These are phyloP conservation scores for Paramecium octaurelia DNA, from an alignment of 73 alveolate genomes.

Conservation along the genomic window DNA sequence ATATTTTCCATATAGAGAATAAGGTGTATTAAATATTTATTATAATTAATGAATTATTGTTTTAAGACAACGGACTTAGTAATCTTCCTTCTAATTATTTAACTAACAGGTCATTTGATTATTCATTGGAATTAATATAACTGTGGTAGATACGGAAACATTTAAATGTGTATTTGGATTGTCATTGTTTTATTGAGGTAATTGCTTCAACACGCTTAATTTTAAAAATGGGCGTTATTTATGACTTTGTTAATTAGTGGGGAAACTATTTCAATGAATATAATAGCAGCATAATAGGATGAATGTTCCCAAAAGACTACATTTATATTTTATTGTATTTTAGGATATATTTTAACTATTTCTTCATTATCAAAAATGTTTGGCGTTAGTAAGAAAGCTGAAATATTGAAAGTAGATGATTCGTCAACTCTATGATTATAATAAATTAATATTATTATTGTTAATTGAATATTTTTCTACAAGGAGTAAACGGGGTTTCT, in stretches of 20 bases:
- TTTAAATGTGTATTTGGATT: not conserved
- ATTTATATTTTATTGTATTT: not conserved
- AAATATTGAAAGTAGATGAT: not conserved
- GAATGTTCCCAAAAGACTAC: not conserved
- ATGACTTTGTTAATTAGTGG: not conserved
- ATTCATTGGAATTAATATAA: not conserved
- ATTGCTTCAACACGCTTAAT: not conserved
- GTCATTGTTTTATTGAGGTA: not conserved
- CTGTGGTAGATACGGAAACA: not conserved
- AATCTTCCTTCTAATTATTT: not conserved
- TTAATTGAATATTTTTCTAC: not conserved
- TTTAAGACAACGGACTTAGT: slow-evolving; percentile 5
- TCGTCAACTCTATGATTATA: not conserved
- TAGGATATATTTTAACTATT: not conserved
- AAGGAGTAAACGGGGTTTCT: not conserved
- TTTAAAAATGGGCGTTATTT: not conserved
- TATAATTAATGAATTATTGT: not conserved
- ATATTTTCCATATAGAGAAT: not conserved
- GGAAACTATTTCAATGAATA: not conserved
- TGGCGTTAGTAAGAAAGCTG: not conserved
- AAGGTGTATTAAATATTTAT: not conserved
- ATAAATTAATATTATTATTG: not conserved
- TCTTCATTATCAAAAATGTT: not conserved
- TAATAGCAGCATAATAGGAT: not conserved
- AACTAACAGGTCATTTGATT: not conserved